Base-by-base conservation (phyloP, 768 basidiomycete genomes). In the Tricholomella constricta region DNA sequence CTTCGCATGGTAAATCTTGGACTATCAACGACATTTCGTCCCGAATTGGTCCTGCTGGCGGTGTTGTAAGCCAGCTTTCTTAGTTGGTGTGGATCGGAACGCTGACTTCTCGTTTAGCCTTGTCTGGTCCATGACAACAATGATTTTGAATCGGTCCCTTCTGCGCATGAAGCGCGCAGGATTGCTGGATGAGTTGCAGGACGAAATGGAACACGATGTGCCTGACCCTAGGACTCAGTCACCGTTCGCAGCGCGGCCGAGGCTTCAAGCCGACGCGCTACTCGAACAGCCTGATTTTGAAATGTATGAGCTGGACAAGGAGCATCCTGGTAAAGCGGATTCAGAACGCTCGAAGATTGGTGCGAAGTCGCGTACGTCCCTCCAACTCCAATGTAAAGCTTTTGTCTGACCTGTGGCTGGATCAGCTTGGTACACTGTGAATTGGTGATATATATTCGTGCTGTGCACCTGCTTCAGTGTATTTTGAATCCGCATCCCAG, bases 101-200 rank as follows among this genome's bases (percentile, higher is more conserved):
- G 19, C 49, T 45, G 26, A 48, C 25, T 2, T 22, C 10, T 17
- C 8, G 20, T 31, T 20, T 23, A 73, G 72, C 51, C 68, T 69
- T 55, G 59, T 68, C 17, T 73, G 71, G 71, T 60, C 70, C 3
- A 65, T 68, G 65, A 68, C 65, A 9, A 67, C 69, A 3, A 61
- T 67, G 1, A 47, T 72, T 27, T 62, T 71, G 42, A 69, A 65
- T 54, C 68, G 72, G 34, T 66, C 69, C 5, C 63, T 72, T 27
- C 62, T 72, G 20, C 58, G 60, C 50, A 54, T 72, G 49, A 65
- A 57, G 37, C 49, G 43, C 1, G 62, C 56, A 5, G 52, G 55
- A 19, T 42, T 54, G 20, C 35, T 60, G 25, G 42, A 60, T 31
- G 58, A 45, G 38, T 6, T 41, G 20, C 20, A 14, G 8, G 14